phyloP scores from a whole-genome alignment of 345 rosid genomes.

The Populus alba region DNA sequence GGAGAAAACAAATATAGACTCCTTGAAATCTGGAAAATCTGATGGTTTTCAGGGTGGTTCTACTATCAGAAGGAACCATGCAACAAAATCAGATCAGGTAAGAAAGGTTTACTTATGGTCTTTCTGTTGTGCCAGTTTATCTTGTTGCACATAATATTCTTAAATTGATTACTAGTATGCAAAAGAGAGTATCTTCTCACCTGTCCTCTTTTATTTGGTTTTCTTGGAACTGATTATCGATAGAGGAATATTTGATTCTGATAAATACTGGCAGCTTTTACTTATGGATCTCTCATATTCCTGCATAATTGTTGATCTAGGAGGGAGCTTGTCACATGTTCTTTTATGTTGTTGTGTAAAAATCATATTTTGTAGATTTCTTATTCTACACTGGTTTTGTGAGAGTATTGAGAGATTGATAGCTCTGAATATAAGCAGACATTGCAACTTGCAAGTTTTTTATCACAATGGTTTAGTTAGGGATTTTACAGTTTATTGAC shows the following conservation, averaged over 20 bases:
- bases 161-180: background rate
- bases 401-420: too few species aligned
- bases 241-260: background rate
- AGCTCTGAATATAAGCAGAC: too few species aligned
- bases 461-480: background rate
- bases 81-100: conserved; percentile 67
- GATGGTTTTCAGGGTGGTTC: conserved; percentile 46
- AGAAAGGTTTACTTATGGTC: background rate
- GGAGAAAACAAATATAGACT: conserved; percentile 39
- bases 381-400: too few species aligned
- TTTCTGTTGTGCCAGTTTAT: background rate
- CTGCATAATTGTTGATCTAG: background rate
- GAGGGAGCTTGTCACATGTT: conserved; percentile 4
- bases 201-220: background rate
- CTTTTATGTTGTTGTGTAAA: background rate
- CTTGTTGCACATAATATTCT: background rate
- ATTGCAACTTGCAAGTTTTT: background rate
- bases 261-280: background rate
- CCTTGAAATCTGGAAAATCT: conserved; percentile 34
- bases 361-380: background rate
- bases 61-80: conserved; percentile 43
- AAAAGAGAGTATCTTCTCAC: background rate
- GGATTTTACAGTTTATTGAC: background rate
- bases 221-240: background rate
- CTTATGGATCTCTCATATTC: background rate